Base-by-base conservation (phyloP, 305 asterid genomes). In the Andrographis paniculata region DNA sequence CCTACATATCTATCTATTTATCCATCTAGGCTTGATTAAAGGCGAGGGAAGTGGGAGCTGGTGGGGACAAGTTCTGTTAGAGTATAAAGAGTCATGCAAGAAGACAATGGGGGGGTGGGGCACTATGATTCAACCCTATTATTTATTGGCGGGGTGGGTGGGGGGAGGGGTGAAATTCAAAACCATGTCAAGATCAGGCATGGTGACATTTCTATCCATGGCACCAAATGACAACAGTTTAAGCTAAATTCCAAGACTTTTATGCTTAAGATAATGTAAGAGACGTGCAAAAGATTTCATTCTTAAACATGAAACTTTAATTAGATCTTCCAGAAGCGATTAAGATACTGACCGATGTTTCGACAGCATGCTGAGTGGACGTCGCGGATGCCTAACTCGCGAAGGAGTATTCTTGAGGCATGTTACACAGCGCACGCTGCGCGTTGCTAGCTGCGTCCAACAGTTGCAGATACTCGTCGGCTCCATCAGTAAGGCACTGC, bases 401-500 rank as follows among this genome's bases (percentile, higher is more conserved):
- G 30, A 62, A 70, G 18, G 74, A 65, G 50, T 61, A 72, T 47
- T 63, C 73, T 58, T 69, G 62, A 7, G 82, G 78, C 87, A 68
- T 69, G 61, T 80, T 70, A 48, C 56, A 51, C 54, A 86, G 56
- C 2, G 94, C 94, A 17, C 77, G 84, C 77, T 78, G 70, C 1
- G 63, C 64, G 58, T 30, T 82, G 77, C 98, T 66, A 13, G 95
- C 84, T 39, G 71, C 94, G 53, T 80, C 95, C 79, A 91, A 64
- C 63, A 91, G 78, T 64, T 91, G 98, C 68, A 91, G 50, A 56
- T 91, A 91, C 69, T 86, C 98, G 28, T 91, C 98, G 18, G 96
- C 98, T 66, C 98, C 95, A 40, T 86, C 98, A 35, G 72, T 69
- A 52, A 86, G 95, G 56, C 87, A 62, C 98, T 89, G 92, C 64